phyloP scores from a whole-genome alignment of 192 early-diverging fungal species.

The Coemansia sp. region DNA sequence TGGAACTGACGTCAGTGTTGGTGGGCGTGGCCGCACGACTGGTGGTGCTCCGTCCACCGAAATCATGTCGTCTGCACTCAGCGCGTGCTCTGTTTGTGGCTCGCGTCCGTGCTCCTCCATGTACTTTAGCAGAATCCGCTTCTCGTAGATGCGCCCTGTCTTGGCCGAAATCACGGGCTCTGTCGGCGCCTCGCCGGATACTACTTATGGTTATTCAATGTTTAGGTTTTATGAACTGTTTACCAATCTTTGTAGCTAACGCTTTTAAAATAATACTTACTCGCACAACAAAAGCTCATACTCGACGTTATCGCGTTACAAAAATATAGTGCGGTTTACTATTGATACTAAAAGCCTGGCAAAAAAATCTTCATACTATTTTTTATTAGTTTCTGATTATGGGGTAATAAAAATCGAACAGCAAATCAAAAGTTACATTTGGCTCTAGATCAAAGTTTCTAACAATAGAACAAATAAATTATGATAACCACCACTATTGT shows the following conservation, averaged over 20 bases:
- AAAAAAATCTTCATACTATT: no score
- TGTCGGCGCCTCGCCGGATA: slow-evolving; percentile 85
- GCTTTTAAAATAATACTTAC: not conserved
- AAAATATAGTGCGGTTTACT: no score
- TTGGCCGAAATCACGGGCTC: slow-evolving; percentile 87
- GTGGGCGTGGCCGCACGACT: slow-evolving; percentile 79
- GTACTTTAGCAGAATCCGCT: slow-evolving; percentile 82
- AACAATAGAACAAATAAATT: no score
- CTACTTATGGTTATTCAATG: slow-evolving; percentile 40
- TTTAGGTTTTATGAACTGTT: no score
- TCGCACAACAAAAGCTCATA: slow-evolving; percentile 4
- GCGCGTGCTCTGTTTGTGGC: slow-evolving; percentile 73
- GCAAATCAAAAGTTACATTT: no score
- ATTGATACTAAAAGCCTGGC: no score
- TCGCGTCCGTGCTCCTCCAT: slow-evolving; percentile 78
- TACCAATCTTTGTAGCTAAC: not conserved
- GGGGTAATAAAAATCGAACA: no score
- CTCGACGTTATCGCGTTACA: no score
- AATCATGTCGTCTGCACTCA: slow-evolving; percentile 44
- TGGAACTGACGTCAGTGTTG: slow-evolving; percentile 88
- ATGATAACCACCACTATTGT: no score
- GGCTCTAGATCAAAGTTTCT: no score
- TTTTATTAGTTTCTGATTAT: no score
- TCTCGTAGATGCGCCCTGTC: slow-evolving; percentile 85
- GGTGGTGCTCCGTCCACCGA: slow-evolving; percentile 22